Conservation (phyloP, 2,329 filamentous ascomycete genomes). For the Epichloe coenophiala region DNA sequence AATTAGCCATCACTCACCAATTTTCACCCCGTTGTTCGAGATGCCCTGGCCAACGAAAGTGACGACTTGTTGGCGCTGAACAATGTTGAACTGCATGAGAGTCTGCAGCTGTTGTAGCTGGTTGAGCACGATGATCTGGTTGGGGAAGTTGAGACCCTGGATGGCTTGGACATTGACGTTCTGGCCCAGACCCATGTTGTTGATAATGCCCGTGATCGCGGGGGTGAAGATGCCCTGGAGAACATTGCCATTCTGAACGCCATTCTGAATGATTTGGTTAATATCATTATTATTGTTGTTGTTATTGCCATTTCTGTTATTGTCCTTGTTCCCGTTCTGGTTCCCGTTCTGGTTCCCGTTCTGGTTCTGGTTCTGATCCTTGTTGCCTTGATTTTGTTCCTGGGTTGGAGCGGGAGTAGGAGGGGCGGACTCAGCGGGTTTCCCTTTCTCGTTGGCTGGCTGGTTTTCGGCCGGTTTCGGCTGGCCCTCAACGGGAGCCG, state of each 20-base stretch:
- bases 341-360: no score
- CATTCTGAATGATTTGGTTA: constrained; percentile 5
- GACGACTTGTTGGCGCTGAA: constrained; percentile 12
- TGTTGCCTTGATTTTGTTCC: not conserved
- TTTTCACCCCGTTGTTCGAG: constrained; percentile 8
- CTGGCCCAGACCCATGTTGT: constrained; percentile 15
- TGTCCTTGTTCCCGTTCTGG: constrained; percentile 6
- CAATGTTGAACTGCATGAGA: constrained; percentile 11
- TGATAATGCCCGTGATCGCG: constrained; percentile 13
- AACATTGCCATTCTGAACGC: constrained; percentile 4
- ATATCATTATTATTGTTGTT: not conserved
- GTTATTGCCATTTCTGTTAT: not conserved
- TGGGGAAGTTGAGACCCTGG: constrained; percentile 14
- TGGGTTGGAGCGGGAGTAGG: not conserved
- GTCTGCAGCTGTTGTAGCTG: constrained; percentile 16
- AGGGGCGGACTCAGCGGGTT: not conserved
- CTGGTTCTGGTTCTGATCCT: no score
- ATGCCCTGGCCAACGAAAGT: constrained; percentile 9
- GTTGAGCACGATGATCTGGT: constrained; percentile 13
- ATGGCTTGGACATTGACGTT: constrained; percentile 15
- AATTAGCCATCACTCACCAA: constrained; percentile 6
- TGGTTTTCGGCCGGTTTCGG: not conserved
- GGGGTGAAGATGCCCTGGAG: constrained; percentile 8
- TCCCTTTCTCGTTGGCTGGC: not conserved
- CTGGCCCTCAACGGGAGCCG: no score